phyloP scores from a whole-genome alignment of 805 yeast genomes.

The Candida sanyiensis region DNA sequence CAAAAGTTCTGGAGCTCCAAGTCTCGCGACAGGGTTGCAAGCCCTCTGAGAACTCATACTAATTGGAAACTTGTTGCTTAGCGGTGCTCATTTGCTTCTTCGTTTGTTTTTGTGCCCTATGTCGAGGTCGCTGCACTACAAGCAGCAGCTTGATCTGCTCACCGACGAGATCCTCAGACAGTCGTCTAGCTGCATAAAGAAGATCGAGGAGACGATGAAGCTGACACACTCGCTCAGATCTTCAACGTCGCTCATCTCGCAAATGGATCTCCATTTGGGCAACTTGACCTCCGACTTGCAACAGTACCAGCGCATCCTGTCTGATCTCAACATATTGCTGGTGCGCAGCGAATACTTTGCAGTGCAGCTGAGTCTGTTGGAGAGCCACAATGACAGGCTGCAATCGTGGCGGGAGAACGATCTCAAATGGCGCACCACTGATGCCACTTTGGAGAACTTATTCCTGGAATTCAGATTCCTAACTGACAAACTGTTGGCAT shows the following conservation, averaged over 20 bases:
- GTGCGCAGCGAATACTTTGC: conserved; percentile 29
- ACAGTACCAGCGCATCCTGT: conserved; percentile 26
- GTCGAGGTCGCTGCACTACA: conserved; percentile 7
- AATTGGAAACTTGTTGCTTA: too few relatives aligned
- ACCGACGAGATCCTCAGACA: conserved; percentile 19
- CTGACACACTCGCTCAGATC: conserved; percentile 19
- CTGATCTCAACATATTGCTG: conserved; percentile 25
- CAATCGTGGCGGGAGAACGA: conserved; percentile 27
- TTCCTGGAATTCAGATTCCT: conserved; percentile 36
- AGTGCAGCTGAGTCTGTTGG: conserved; percentile 25
- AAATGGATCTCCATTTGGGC: conserved; percentile 21
- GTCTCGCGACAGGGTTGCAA: too few relatives aligned
- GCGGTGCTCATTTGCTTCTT: too few relatives aligned
- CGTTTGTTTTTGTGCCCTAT: too few relatives aligned
- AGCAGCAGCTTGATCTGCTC: conserved; percentile 19
- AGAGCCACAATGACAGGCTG: conserved; percentile 17
- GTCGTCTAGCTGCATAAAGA: conserved; percentile 17
- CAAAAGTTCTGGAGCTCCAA: too few relatives aligned
- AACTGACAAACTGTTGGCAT: conserved; percentile 16
- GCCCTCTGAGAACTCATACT: too few relatives aligned
- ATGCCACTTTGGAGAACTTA: conserved; percentile 41
- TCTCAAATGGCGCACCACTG: conserved; percentile 40
- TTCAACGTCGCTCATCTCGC: conserved; percentile 15
- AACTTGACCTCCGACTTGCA: conserved; percentile 17
- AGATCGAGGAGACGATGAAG: conserved; percentile 22